Evolutionary conservation across 768 basidiomycete genomes (phyloP), one percentile per base, ranked within the genome.

Genomic region (Lactarius hengduanensis): DNA sequence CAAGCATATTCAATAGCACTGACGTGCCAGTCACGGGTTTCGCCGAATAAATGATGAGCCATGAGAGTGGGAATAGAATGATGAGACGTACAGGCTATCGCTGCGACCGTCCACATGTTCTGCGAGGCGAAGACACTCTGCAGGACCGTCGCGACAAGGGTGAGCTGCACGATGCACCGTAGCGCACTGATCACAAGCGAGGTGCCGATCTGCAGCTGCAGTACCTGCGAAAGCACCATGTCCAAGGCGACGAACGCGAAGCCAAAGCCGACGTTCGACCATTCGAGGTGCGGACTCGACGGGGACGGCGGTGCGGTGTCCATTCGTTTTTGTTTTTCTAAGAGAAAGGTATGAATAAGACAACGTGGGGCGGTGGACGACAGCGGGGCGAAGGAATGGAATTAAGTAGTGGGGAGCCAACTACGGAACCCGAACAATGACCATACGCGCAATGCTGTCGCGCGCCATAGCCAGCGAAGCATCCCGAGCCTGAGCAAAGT

Each of bases 91-190:
- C 90, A 80, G 11, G 85, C 86, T 62, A 95, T 91, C 0, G 83
- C 85, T 3, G 82, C 85, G 0, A 95, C 91, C 10, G 82, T 86
- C 86, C 86, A 91, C 1, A 87, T 82, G 69, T 88, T 87, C 47
- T 91, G 80, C 2, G 89, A 84, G 67, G 87, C 86, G 72, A 95
- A 94, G 4, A 95, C 88, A 36, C 81, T 81, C 67, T 90, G 85
- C 26, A 94, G 75, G 9, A 94, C 72, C 28, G 86, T 77, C 0
- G 87, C 90, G 66, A 95, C 88, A 16, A 92, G 75, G 18, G 86
- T 84, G 26, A 96, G 83, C 77, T 96, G 94, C 10, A 89, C 77
- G 22, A 91, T 78, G 74, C 94, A 96, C 74, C 94, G 79, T 53
- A 87, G 63, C 0, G 91, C 87, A 0, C 92, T 85, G 9, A 86